A percentile compares a stretch with the other conserved stretches of the same genome.
Conservation (phyloP, 2,329 filamentous ascomycete species). For the Aspergillus glaucus region DNA sequence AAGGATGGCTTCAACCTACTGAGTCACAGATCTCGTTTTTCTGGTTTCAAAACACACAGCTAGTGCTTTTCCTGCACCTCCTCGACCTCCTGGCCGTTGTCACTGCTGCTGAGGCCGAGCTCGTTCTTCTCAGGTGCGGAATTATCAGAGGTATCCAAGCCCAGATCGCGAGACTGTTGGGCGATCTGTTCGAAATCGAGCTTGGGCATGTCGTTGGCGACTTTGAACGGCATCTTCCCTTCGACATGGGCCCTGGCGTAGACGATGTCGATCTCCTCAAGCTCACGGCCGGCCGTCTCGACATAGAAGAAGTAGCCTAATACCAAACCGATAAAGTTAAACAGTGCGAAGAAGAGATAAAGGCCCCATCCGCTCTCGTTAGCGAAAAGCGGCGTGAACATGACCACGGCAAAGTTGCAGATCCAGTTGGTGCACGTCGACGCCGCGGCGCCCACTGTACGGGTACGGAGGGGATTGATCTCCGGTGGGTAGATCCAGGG, state of each 20-base stretch:
- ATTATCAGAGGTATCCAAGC: slow-evolving; percentile 10
- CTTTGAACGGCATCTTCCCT: slow-evolving; percentile 22
- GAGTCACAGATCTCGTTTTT: background rate
- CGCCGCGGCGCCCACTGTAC: slow-evolving; percentile 47
- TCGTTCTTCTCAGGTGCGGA: slow-evolving; percentile 1
- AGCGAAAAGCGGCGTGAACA: slow-evolving; percentile 39
- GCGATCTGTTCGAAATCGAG: slow-evolving; percentile 21
- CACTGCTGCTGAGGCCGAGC: slow-evolving; percentile 1
- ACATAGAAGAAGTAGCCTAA: slow-evolving; percentile 49
- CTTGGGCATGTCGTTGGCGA: slow-evolving; percentile 25
- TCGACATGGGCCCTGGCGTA: slow-evolving; percentile 35
- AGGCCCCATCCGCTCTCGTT: slow-evolving; percentile 29
- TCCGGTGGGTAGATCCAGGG: slow-evolving; percentile 50
- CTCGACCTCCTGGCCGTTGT: slow-evolving; percentile 1
- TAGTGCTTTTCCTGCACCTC: background rate
- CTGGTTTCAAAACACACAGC: background rate
- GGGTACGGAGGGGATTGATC: slow-evolving; percentile 48
- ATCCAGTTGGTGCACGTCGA: slow-evolving; percentile 50
- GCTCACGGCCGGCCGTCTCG: slow-evolving; percentile 38
- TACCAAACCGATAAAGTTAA: slow-evolving; percentile 39
- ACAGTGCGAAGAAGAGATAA: slow-evolving; percentile 36
- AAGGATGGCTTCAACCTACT: background rate
- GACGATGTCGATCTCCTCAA: slow-evolving; percentile 38
- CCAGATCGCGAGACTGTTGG: slow-evolving; percentile 18
- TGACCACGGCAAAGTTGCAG: slow-evolving; percentile 49